Conservation (phyloP, 2,329 filamentous ascomycete genomes). For the Nemania abortiva region DNA sequence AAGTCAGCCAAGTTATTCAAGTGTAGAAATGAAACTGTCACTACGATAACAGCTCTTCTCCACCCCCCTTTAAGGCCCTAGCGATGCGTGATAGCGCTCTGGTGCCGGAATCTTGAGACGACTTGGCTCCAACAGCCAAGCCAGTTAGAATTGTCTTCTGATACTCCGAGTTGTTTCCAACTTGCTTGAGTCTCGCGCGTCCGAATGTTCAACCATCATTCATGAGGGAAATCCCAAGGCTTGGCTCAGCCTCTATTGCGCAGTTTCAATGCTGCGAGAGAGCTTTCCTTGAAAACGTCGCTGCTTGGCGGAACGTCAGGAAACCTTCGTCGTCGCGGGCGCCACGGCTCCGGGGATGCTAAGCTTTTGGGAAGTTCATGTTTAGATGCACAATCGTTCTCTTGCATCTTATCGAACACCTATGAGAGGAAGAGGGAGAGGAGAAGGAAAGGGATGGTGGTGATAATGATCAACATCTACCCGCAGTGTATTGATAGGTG, state of each 20-base stretch:
- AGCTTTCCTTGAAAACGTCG: background rate
- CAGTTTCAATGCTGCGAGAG: background rate
- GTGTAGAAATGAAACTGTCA: conserved; percentile 19
- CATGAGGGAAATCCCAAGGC: conserved; percentile 30
- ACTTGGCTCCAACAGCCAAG: conserved; percentile 48
- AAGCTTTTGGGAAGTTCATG: background rate
- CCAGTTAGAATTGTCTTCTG: conserved; percentile 40
- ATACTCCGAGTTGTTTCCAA: conserved; percentile 43
- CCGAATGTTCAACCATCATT: background rate
- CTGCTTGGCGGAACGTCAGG: conserved; percentile 24
- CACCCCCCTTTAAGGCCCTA: conserved; percentile 18
- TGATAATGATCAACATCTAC: background rate
- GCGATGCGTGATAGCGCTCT: conserved; percentile 33
- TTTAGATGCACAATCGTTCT: no score
- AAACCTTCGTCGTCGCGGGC: background rate
- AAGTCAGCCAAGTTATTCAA: background rate
- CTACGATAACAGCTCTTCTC: background rate
- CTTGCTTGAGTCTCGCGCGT: conserved; percentile 20
- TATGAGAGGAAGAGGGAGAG: background rate
- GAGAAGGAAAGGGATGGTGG: no score
- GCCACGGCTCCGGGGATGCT: background rate
- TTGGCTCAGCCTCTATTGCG: conserved; percentile 33
- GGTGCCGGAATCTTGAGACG: conserved; percentile 39
- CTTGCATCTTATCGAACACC: background rate
- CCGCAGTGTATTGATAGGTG: no score